Evolutionary conservation across 208 protist genomes (phyloP).

Genomic region (Tritrichomonas foetus): DNA sequence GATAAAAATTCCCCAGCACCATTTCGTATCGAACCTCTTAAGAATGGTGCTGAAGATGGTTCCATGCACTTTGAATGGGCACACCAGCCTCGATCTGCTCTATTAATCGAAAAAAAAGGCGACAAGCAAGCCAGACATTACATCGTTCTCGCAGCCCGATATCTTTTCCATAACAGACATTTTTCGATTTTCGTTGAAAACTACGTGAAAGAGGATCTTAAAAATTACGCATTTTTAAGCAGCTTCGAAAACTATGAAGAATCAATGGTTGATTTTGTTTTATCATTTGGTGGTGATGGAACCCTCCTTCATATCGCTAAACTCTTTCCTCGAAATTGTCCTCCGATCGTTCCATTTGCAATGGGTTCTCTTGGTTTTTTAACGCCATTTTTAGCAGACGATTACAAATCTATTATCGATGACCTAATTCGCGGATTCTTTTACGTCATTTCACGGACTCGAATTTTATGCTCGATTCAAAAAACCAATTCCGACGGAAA

Average conservation of each 20-base stretch:
- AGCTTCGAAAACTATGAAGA: neutral
- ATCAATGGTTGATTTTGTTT: neutral
- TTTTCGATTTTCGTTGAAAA: neutral
- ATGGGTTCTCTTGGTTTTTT: conserved; percentile 6
- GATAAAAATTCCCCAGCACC: neutral
- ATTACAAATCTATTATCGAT: neutral
- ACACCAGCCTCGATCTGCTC: neutral
- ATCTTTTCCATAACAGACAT: neutral
- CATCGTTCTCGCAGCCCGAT: neutral
- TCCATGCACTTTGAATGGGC: conserved; percentile 25
- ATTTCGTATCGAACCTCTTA: neutral
- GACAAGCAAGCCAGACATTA: neutral
- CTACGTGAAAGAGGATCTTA: neutral
- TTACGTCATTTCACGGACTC: neutral
- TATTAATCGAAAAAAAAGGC: conserved; percentile 7
- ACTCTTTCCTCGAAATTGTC: neutral
- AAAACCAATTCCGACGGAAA: neutral
- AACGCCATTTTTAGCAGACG: neutral
- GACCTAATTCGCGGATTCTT: conserved; percentile 24
- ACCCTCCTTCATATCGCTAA: neutral
- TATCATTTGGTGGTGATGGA: conserved; percentile 8
- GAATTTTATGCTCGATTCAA: neutral
- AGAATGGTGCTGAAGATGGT: neutral
- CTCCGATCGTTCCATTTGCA: conserved; percentile 17
- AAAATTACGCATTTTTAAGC: neutral